phyloP scores from a whole-genome alignment of 2,329 filamentous ascomycete species.

The Polytolypa hystricis region DNA sequence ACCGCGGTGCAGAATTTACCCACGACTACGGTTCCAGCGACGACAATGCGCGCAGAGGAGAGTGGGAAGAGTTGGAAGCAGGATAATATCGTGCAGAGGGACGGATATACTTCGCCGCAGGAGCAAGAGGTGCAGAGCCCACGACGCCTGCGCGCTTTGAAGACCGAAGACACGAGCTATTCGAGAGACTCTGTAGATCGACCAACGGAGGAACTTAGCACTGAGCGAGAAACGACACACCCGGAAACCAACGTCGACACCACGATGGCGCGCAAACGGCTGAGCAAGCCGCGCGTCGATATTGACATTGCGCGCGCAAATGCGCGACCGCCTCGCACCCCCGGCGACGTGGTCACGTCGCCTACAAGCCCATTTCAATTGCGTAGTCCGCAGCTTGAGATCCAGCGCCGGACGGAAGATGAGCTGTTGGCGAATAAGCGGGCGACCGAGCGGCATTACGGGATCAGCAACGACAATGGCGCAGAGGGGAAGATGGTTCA shows the following conservation, averaged over 20 bases:
- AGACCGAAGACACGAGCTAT: too few species aligned
- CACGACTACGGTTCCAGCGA: too few species aligned
- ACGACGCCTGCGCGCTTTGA: too few species aligned
- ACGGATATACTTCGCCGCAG: background rate
- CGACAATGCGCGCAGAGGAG: background rate
- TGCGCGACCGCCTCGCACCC: background rate
- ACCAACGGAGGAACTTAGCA: too few species aligned
- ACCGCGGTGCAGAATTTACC: too few species aligned
- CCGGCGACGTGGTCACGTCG: background rate
- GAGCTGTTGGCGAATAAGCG: constrained; percentile 10
- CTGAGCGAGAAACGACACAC: too few species aligned
- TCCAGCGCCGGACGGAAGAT: constrained; percentile 6
- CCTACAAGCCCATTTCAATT: constrained; percentile 9
- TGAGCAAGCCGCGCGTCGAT: too few species aligned
- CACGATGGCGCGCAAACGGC: too few species aligned
- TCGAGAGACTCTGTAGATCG: too few species aligned
- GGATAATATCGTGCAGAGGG: background rate
- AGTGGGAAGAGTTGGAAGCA: background rate
- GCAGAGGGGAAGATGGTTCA: constrained; percentile 1
- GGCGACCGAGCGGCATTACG: constrained; percentile 6
- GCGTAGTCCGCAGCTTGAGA: background rate
- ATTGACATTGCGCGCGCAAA: background rate
- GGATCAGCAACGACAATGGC: background rate
- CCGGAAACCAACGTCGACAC: too few species aligned
- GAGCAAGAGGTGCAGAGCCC: too few species aligned